Evolutionary conservation across 176 grass and related monocot genomes (phyloP).

Genomic region (Raddia distichophylla): DNA sequence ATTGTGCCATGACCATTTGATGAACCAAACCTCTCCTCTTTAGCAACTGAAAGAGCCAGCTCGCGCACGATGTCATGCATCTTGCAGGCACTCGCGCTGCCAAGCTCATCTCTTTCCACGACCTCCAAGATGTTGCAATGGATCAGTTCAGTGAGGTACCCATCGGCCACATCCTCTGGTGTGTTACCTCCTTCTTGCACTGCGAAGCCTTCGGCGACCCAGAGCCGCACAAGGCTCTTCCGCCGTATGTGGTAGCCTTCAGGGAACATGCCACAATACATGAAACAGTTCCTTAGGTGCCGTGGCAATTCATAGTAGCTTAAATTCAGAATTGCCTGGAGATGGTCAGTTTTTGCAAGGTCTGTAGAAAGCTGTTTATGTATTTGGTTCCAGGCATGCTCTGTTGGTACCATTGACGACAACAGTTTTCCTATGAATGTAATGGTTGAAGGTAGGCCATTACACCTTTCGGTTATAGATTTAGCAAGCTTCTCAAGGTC

Average conservation of each 20-base stretch:
- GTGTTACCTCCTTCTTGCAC: neutral
- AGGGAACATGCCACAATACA: constrained; percentile 63
- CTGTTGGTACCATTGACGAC: constrained; percentile 1
- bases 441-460: constrained; percentile 27
- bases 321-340: constrained; percentile 55
- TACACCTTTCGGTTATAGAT: constrained; percentile 45
- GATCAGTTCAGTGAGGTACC: constrained; percentile 16
- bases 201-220: constrained; percentile 38
- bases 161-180: constrained; percentile 21
- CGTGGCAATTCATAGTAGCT: constrained; percentile 49
- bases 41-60: neutral
- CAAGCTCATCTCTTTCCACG: constrained; percentile 32
- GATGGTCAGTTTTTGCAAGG: constrained; percentile 11
- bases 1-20: neutral
- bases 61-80: constrained; percentile 30
- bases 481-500: constrained; percentile 28
- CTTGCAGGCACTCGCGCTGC: constrained; percentile 24
- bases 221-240: constrained; percentile 16
- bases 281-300: constrained; percentile 54
- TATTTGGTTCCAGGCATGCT: constrained; percentile 35
- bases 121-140: constrained; percentile 34
- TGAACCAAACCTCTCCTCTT: constrained; percentile 2
- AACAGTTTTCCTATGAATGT: constrained; percentile 43
- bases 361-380: constrained; percentile 37
- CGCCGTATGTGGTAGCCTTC: constrained; percentile 2